Base-by-base conservation (phyloP, 2,329 filamentous ascomycete species). In the Cladosporium sp. region DNA sequence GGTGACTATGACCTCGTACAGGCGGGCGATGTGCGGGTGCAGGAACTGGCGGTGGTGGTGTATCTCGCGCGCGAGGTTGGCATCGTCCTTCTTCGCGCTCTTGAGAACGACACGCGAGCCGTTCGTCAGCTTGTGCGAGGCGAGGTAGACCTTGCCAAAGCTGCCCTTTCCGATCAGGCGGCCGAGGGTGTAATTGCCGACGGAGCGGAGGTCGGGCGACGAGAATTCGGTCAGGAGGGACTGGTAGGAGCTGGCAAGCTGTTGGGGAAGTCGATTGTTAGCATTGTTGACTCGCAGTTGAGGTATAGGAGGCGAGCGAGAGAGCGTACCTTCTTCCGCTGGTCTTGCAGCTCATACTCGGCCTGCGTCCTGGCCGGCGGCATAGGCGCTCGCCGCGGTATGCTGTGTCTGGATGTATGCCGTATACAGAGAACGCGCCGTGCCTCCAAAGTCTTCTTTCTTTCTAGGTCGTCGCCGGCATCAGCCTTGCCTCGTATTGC, bases 101-200 rank as follows among this genome's bases (percentile, higher is more conserved):
- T 99, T 99, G 72, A 99, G 88, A 30, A 99, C 93, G 62, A 99
- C 93, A 83, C 96, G 97, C 67, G 91, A 96, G 64, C 91, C 92
- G 83, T 96, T 96, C 64, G 89, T 97, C 70, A 99, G 89, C 71
- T 96, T 97, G 71, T 99, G 93, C 40, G 85, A 84, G 52, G 92
- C 93, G 53, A 99, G 79, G 70, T 99, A 99, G 64, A 99, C 93
- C 73, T 96, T 97, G 63, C 93, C 93, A 71, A 99, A 99, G 57
- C 91, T 96, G 52, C 93, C 93, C 68, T 97, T 99, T 59, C 93
- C 93, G 67, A 99, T 96, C 52, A 99, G 77, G 53, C 85, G 85
- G 40, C 93, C 93, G 51, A 99, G 80, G 30, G 85, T 85, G 71
- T 99, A 99, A 74, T 96, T 97, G 61, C 93, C 93, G 54, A 99